Conservation (phyloP, 2,329 filamentous ascomycete genomes). For the Fusarium albosuccineum region DNA sequence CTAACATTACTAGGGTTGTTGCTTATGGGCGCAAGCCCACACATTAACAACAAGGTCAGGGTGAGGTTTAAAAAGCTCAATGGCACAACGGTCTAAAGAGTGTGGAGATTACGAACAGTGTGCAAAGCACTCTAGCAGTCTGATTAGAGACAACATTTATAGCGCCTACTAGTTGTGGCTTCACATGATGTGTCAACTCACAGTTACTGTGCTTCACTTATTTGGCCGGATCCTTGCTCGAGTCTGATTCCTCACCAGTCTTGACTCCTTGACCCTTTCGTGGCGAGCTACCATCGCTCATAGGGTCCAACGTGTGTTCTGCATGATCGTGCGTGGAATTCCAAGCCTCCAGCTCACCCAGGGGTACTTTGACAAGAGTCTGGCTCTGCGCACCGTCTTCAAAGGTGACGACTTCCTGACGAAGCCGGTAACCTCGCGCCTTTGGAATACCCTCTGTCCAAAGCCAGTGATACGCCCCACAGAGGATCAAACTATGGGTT, state of each 20-base stretch:
- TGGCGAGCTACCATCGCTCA: constrained; percentile 1
- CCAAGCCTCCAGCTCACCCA: background rate
- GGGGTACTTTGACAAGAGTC: background rate
- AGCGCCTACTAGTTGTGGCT: too few relatives aligned
- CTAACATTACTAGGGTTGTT: constrained; percentile 3
- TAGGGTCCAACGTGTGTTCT: too few relatives aligned
- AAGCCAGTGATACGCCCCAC: constrained; percentile 68
- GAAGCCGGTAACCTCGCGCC: constrained; percentile 64
- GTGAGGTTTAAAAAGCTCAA: background rate
- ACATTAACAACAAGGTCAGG: background rate
- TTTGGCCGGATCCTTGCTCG: too few relatives aligned
- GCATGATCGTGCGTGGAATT: background rate
- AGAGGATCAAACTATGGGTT: constrained; percentile 49
- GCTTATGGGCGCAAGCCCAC: constrained; percentile 4
- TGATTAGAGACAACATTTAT: too few relatives aligned
- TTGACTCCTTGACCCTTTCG: too few relatives aligned
- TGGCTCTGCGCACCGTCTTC: background rate
- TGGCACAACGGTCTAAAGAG: too few relatives aligned
- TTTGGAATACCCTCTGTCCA: constrained; percentile 70
- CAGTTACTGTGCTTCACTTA: too few relatives aligned
- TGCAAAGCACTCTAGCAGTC: too few relatives aligned
- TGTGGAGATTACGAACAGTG: too few relatives aligned
- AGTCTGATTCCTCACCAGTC: too few relatives aligned
- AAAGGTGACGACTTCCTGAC: background rate
- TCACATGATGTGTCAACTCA: too few relatives aligned